Conservation (phyloP, 1,284 basidiomycete species). For the Cryptococcus amylolentus region DNA sequence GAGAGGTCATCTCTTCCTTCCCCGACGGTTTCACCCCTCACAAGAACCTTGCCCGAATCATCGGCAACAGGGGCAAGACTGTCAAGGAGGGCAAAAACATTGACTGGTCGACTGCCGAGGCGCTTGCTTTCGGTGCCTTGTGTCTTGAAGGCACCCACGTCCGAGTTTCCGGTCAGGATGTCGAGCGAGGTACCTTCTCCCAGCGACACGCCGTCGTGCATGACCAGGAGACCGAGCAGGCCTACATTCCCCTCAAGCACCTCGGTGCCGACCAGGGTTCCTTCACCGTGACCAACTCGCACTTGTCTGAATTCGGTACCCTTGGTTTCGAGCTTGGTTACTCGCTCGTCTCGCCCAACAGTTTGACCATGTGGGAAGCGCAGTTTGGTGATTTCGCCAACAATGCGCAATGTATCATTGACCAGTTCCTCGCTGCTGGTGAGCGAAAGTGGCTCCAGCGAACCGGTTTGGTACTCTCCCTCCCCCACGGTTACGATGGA, state of each 20-base stretch:
- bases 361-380: conserved; percentile 96
- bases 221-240: conserved; percentile 88
- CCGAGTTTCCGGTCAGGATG: conserved; percentile 95
- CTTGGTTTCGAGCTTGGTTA: conserved; percentile 99
- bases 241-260: conserved; percentile 86
- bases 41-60: conserved; percentile 90
- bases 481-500: conserved; percentile 98
- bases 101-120: conserved; percentile 99
- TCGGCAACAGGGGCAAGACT: conserved; percentile 79
- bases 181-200: conserved; percentile 99
- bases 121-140: conserved; percentile 91
- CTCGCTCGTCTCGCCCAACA: conserved; percentile 92
- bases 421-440: conserved; percentile 97
- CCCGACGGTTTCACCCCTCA: conserved; percentile 85
- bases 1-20: conserved; percentile 78
- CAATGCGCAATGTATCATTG: conserved; percentile 96
- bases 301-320: conserved; percentile 89
- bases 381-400: conserved; percentile 99
- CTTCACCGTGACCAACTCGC: conserved; percentile 96
- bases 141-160: conserved; percentile 91
- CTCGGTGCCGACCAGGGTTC: conserved; percentile 80
- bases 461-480: conserved; percentile 82
- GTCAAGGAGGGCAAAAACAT: conserved; percentile 87
- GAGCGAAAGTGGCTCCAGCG: conserved; percentile 99
- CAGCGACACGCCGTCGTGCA: conserved; percentile 97